Conservation (phyloP, 2,329 filamentous ascomycete genomes). For the Tympanopsis confertula region DNA sequence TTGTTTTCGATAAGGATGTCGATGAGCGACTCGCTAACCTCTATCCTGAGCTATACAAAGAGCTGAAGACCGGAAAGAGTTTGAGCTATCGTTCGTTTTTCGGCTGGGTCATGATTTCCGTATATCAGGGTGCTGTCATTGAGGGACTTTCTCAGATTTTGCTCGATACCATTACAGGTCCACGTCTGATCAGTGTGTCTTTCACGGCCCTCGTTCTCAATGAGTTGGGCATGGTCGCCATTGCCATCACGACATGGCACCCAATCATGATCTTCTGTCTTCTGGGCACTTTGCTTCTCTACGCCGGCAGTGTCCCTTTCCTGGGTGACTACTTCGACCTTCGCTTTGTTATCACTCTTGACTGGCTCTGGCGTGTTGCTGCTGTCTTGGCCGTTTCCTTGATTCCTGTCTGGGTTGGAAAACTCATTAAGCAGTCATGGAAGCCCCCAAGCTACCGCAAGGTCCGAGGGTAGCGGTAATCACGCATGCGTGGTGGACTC, state of each 20-base stretch:
- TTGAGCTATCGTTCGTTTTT: conserved; percentile 92
- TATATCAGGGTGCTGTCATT: conserved; percentile 92
- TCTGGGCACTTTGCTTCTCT: conserved; percentile 71
- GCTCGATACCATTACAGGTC: conserved; percentile 55
- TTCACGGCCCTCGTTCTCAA: conserved; percentile 90
- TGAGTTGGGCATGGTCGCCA: conserved; percentile 92
- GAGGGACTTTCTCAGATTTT: conserved; percentile 88
- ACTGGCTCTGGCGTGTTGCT: conserved; percentile 77
- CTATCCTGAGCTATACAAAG: conserved; percentile 95
- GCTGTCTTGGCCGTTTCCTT: conserved; percentile 72
- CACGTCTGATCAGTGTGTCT: conserved; percentile 74
- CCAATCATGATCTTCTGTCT: conserved; percentile 79
- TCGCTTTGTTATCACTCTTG: conserved; percentile 30
- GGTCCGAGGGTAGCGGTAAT: conserved; percentile 69
- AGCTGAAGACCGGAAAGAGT: conserved; percentile 78
- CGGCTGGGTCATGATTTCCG: conserved; percentile 85
- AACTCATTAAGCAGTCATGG: conserved; percentile 72
- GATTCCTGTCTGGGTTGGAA: conserved; percentile 76
- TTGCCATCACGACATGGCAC: conserved; percentile 95
- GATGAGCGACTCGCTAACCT: conserved; percentile 87
- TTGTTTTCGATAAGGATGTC: conserved; percentile 89
- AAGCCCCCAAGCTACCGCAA: conserved; percentile 92
- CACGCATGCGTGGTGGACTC: too few species aligned
- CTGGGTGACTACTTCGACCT: conserved; percentile 84
- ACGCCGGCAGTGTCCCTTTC: conserved; percentile 73